phyloP scores from a whole-genome alignment of 148 eudicot genomes.

The Camellia japonica region DNA sequence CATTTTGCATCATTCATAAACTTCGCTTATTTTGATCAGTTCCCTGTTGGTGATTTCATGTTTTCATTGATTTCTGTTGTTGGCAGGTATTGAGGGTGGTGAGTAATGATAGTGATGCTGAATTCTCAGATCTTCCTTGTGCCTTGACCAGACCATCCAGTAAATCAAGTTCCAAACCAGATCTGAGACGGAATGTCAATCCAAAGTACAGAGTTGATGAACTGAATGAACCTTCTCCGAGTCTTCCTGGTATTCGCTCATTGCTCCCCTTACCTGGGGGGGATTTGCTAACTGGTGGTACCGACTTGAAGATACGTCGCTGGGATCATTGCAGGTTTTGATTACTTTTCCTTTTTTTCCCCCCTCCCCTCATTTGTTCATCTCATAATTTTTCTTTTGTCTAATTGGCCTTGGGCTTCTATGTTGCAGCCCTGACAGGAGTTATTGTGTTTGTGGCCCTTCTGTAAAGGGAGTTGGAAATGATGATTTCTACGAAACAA shows the following conservation, averaged over 20 bases:
- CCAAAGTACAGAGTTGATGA: slow-evolving; percentile 83
- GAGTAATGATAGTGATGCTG: slow-evolving; percentile 64
- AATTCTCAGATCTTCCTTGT: slow-evolving; percentile 72
- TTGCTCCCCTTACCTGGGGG: slow-evolving; percentile 97
- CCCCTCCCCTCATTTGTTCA: neutral
- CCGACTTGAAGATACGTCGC: slow-evolving; percentile 92
- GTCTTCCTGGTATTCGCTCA: slow-evolving; percentile 84
- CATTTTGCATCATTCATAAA: slow-evolving; percentile 1
- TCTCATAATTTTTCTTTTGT: slow-evolving; percentile 3
- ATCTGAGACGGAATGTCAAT: slow-evolving; percentile 55
- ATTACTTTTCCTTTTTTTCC: neutral
- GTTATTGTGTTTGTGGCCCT: slow-evolving; percentile 86
- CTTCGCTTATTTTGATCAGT: slow-evolving; percentile 1
- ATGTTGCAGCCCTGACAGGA: slow-evolving; percentile 79
- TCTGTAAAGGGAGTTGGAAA: slow-evolving; percentile 75
- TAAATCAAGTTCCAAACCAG: slow-evolving; percentile 62
- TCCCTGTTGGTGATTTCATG: neutral
- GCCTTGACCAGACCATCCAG: slow-evolving; percentile 72
- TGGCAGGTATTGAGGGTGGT: slow-evolving; percentile 71
- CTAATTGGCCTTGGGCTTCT: slow-evolving; percentile 16
- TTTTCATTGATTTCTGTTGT: neutral
- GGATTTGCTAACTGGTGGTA: slow-evolving; percentile 90
- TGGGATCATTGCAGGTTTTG: slow-evolving; percentile 89
- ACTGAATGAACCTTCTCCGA: slow-evolving; percentile 79
- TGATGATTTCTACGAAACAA: slow-evolving; percentile 78